These are phyloP conservation scores for Capronia epimyces DNA, from an alignment of 2,329 filamentous ascomycete genomes.

Conservation along the genomic window DNA sequence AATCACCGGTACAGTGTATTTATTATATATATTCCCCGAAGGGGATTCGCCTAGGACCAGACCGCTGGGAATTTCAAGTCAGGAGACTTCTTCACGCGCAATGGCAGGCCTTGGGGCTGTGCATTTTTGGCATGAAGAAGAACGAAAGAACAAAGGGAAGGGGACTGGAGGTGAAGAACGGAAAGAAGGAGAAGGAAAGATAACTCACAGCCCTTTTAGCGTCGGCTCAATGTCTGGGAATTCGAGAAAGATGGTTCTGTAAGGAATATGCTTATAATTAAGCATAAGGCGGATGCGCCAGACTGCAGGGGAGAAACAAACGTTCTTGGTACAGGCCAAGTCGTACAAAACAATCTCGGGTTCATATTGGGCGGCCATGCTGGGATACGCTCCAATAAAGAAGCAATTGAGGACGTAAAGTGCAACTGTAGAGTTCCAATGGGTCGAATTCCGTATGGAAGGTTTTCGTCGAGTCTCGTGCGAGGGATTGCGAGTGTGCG, in stretches of 20 bases:
- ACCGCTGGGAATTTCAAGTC: slow-evolving; percentile 23
- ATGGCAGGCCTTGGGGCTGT: neutral
- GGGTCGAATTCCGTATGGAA: too few relatives aligned
- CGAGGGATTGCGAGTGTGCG: too few relatives aligned
- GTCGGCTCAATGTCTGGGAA: slow-evolving; percentile 43
- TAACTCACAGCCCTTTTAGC: slow-evolving; percentile 38
- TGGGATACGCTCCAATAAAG: slow-evolving; percentile 1
- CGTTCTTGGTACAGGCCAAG: slow-evolving; percentile 38
- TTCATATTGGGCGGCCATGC: slow-evolving; percentile 30
- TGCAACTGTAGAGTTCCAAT: too few relatives aligned
- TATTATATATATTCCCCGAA: slow-evolving; percentile 22
- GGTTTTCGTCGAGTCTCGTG: too few relatives aligned
- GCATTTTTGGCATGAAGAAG: neutral
- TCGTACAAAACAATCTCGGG: slow-evolving; percentile 40
- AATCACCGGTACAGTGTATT: slow-evolving; percentile 42
- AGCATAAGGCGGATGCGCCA: slow-evolving; percentile 44
- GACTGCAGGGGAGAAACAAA: slow-evolving; percentile 41
- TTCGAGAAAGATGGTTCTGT: slow-evolving; percentile 40
- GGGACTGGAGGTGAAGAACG: slow-evolving; percentile 6
- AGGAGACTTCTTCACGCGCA: slow-evolving; percentile 5
- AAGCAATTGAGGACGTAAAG: neutral
- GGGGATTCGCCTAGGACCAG: slow-evolving; percentile 27
- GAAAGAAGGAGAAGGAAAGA: slow-evolving; percentile 5
- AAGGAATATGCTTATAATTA: slow-evolving; percentile 42
- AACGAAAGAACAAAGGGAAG: neutral